Percentiles rank a stretch among this genome's conserved stretches.
Evolutionary conservation across 148 eudicot species (phyloP).

Genomic region (Rheum nobile): DNA sequence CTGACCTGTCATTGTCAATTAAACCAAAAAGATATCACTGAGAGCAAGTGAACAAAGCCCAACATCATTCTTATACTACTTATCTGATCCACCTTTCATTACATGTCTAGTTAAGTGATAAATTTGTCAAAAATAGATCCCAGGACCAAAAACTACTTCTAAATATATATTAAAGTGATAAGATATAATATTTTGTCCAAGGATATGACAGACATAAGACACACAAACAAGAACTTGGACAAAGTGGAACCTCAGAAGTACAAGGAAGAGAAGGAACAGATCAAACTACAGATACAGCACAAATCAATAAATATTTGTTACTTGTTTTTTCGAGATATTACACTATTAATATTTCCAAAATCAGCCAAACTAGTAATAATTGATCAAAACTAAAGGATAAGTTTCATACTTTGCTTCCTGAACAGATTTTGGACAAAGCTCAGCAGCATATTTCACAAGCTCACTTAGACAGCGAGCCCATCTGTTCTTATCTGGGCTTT

Average conservation of each 20-base stretch:
- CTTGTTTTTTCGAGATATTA: neutral
- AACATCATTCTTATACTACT: neutral
- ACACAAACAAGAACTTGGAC: neutral
- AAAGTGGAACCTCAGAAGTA: neutral
- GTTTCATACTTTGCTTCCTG: constrained; percentile 85
- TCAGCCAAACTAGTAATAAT: neutral
- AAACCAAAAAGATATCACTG: neutral
- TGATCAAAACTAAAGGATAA: neutral
- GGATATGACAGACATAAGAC: neutral
- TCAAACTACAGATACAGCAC: neutral
- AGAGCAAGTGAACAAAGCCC: neutral
- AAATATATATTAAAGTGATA: neutral
- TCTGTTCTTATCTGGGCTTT: constrained; percentile 95
- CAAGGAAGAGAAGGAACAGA: neutral
- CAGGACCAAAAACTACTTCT: neutral
- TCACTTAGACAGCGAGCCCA: constrained; percentile 98
- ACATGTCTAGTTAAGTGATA: neutral
- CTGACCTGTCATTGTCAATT: constrained; percentile 63
- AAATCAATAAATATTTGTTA: neutral
- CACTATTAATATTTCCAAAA: neutral
- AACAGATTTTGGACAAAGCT: constrained; percentile 93
- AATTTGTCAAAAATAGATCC: neutral
- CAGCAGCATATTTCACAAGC: constrained; percentile 90
- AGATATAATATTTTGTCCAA: neutral
- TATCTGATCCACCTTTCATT: neutral